These are phyloP conservation scores for Pycnococcus provasolii DNA, from an alignment of 139 green algal genomes.

Conservation along the genomic window DNA sequence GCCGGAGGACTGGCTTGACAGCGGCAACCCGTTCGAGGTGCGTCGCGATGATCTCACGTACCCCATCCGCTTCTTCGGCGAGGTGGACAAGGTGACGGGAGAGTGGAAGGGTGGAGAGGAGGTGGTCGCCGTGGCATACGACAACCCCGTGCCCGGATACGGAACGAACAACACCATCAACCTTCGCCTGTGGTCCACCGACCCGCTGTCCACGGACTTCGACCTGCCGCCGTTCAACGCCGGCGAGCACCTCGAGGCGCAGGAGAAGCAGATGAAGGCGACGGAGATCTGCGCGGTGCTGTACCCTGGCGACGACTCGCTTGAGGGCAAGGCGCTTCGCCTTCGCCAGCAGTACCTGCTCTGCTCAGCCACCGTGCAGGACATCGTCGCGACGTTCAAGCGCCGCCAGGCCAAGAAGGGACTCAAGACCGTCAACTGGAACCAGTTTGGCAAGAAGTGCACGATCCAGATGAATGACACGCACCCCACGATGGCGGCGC, in stretches of 20 bases:
- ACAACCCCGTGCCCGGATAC: constrained; percentile 92
- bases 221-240: constrained; percentile 75
- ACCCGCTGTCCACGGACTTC: constrained; percentile 66
- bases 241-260: constrained; percentile 58
- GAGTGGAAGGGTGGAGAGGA: constrained; percentile 54
- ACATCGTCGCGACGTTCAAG: constrained; percentile 36
- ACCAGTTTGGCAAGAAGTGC: constrained; percentile 30
- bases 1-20: constrained; percentile 91
- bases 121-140: constrained; percentile 52
- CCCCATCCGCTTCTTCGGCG: constrained; percentile 60
- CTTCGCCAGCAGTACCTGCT: constrained; percentile 99
- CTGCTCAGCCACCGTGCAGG: constrained; percentile 69
- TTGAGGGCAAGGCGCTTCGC: constrained; percentile 91
- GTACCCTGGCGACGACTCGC: constrained; percentile 91
- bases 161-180: constrained; percentile 76
- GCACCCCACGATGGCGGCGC: constrained; percentile 87
- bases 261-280: constrained; percentile 42
- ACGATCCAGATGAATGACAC: constrained; percentile 98
- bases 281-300: constrained; percentile 80
- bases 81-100: constrained; percentile 31
- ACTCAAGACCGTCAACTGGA: constrained; percentile 20
- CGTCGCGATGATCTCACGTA: constrained; percentile 49
- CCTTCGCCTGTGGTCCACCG: constrained; percentile 86
- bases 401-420: background rate
- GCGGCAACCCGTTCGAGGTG: constrained; percentile 85